A percentile compares a stretch with the other conserved stretches of the same genome.
Evolutionary conservation across 2,329 filamentous ascomycete genomes (phyloP).

Genomic region (Tolypocladium guangdongense): DNA sequence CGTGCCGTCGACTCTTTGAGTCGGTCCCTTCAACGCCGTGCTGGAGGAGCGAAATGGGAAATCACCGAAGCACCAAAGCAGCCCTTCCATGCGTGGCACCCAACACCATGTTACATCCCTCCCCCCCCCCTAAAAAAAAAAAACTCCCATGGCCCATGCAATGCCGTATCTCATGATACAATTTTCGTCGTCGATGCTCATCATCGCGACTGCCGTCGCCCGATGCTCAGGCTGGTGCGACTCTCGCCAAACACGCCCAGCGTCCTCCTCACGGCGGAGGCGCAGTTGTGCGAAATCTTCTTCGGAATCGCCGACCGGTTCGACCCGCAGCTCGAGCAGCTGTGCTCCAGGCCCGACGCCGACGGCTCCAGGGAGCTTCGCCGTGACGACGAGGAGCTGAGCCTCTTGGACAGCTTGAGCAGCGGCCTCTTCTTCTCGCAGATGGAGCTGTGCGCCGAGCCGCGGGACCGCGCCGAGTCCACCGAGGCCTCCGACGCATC

Average conservation of each 20-base stretch:
- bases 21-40: neutral
- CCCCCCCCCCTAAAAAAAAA: neutral
- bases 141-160: neutral
- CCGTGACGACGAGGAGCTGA: neutral
- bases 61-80: neutral
- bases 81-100: neutral
- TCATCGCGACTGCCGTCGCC: neutral
- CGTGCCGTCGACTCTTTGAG: neutral
- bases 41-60: neutral
- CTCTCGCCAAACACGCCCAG: slow-evolving; percentile 1
- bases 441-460: neutral
- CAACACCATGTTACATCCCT: neutral
- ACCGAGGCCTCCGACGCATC: neutral
- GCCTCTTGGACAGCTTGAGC: slow-evolving; percentile 1
- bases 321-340: neutral
- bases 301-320: neutral
- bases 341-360: neutral
- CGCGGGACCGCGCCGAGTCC: neutral
- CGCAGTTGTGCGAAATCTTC: neutral
- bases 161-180: neutral
- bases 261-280: neutral
- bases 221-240: neutral
- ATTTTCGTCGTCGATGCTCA: neutral
- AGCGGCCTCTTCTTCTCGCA: neutral
- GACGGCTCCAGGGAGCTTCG: neutral